phyloP scores from a whole-genome alignment of 192 early-diverging fungal species.

The Thoreauomyces humboldtii region DNA sequence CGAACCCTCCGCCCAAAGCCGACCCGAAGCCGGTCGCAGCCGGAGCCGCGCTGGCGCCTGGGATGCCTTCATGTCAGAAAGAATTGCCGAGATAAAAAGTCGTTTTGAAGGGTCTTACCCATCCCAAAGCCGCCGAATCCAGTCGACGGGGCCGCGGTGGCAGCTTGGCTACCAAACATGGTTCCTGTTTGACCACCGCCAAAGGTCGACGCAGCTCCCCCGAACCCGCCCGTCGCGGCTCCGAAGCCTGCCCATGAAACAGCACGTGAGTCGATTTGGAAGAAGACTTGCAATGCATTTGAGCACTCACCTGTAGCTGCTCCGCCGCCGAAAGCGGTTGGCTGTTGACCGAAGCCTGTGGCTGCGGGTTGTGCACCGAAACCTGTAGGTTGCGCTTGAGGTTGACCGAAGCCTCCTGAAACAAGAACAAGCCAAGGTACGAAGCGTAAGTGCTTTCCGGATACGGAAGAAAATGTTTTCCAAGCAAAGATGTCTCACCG shows the following conservation, averaged over 20 bases:
- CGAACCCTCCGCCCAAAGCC: constrained; percentile 14
- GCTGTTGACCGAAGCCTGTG: background rate
- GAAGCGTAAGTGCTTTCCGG: background rate
- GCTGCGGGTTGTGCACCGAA: constrained; percentile 2
- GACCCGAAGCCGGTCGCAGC: constrained; percentile 29
- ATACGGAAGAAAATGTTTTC: background rate
- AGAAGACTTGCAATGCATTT: background rate
- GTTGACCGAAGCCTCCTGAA: constrained; percentile 21
- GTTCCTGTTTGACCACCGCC: constrained; percentile 2
- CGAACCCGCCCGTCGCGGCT: background rate
- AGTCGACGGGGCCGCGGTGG: constrained; percentile 7
- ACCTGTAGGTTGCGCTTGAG: constrained; percentile 16
- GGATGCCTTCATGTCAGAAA: background rate
- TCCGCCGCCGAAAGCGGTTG: constrained; percentile 11
- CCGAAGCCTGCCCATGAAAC: background rate
- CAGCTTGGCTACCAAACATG: constrained; percentile 11
- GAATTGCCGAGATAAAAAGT: background rate
- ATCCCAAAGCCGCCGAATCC: constrained; percentile 15
- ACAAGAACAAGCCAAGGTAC: background rate
- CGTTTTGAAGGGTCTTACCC: background rate
- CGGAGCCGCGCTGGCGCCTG: constrained; percentile 16
- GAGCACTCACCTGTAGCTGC: background rate
- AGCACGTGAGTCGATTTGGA: background rate
- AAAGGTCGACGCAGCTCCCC: too few relatives aligned
- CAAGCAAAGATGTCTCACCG: background rate